Percentiles rank a stretch among this genome's conserved stretches.
These are phyloP conservation scores for Cryptococcus sp. DNA, from an alignment of 1,284 basidiomycete genomes.

Conservation along the genomic window DNA sequence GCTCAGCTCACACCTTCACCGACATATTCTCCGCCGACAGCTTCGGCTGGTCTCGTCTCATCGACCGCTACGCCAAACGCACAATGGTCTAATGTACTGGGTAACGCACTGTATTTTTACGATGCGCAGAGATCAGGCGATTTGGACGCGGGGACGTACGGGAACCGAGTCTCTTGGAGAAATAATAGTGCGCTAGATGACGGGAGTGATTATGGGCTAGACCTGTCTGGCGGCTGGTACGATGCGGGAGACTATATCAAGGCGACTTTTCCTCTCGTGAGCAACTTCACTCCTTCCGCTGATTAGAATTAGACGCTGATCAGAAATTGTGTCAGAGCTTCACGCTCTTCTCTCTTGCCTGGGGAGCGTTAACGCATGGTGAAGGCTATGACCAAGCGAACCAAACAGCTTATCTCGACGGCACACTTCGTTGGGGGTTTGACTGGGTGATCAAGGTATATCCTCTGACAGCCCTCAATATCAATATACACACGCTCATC, in stretches of 20 bases:
- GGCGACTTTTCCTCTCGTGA: slow-evolving; percentile 70
- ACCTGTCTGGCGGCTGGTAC: slow-evolving; percentile 84
- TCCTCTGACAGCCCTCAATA: neutral
- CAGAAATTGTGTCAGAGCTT: slow-evolving; percentile 56
- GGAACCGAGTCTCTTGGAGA: slow-evolving; percentile 80
- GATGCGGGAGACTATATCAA: slow-evolving; percentile 86
- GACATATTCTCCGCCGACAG: slow-evolving; percentile 57
- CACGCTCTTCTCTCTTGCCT: slow-evolving; percentile 77
- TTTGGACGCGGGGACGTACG: slow-evolving; percentile 59
- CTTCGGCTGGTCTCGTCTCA: slow-evolving; percentile 59
- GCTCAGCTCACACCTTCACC: slow-evolving; percentile 45
- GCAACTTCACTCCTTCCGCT: neutral
- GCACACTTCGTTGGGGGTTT: slow-evolving; percentile 81
- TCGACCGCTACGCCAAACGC: slow-evolving; percentile 63
- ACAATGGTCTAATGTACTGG: slow-evolving; percentile 78
- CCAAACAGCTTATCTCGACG: slow-evolving; percentile 85
- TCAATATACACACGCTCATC: too few species aligned
- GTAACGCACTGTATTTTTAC: slow-evolving; percentile 82
- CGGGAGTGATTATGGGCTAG: slow-evolving; percentile 70
- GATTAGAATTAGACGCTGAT: neutral
- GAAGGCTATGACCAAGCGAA: slow-evolving; percentile 76
- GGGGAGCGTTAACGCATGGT: slow-evolving; percentile 82
- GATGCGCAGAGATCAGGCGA: slow-evolving; percentile 84
- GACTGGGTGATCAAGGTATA: slow-evolving; percentile 85
- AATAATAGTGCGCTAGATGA: slow-evolving; percentile 77